These are phyloP conservation scores for Starmerella stellata DNA, from an alignment of 805 yeast species.

Conservation along the genomic window DNA sequence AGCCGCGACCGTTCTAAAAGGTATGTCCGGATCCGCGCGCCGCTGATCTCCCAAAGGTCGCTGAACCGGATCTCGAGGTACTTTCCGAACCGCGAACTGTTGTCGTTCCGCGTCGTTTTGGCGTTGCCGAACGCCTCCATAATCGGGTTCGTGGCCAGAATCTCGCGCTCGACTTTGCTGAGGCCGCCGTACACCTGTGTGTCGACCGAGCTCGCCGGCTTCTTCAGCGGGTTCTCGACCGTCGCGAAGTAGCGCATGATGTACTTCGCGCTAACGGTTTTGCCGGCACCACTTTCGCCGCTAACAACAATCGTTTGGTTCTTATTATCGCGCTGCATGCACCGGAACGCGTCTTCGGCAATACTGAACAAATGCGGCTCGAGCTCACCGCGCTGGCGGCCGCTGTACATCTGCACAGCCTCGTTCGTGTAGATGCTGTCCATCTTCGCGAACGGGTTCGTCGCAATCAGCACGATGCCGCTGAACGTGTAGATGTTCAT, in stretches of 20 bases:
- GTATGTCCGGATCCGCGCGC: conserved; percentile 87
- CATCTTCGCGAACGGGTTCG: conserved; percentile 84
- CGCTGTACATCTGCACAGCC: conserved; percentile 86
- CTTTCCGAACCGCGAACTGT: conserved; percentile 94
- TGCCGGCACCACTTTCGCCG: conserved; percentile 98
- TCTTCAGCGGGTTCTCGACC: conserved; percentile 42
- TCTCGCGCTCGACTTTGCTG: conserved; percentile 83
- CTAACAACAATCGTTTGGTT: conserved; percentile 93
- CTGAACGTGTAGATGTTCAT: conserved; percentile 86
- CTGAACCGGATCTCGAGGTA: conserved; percentile 82
- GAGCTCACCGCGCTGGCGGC: conserved; percentile 79
- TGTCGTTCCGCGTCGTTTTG: conserved; percentile 89
- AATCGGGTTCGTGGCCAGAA: conserved; percentile 89
- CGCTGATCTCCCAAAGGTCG: conserved; percentile 56
- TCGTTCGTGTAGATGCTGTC: conserved; percentile 84
- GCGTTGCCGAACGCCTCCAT: conserved; percentile 99
- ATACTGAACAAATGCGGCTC: conserved; percentile 96
- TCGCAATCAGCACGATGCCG: conserved; percentile 90
- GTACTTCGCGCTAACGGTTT: conserved; percentile 90
- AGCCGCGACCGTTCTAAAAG: conserved; percentile 82
- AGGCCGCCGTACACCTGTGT: conserved; percentile 32
- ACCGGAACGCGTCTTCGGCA: conserved; percentile 91
- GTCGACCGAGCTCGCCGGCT: conserved; percentile 11
- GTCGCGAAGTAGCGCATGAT: conserved; percentile 96
- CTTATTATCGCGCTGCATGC: conserved; percentile 69